Evolutionary conservation across 1,284 basidiomycete genomes (phyloP), one percentile per base, ranked within the genome.

Genomic region (Hypsizygus ulmarius): DNA sequence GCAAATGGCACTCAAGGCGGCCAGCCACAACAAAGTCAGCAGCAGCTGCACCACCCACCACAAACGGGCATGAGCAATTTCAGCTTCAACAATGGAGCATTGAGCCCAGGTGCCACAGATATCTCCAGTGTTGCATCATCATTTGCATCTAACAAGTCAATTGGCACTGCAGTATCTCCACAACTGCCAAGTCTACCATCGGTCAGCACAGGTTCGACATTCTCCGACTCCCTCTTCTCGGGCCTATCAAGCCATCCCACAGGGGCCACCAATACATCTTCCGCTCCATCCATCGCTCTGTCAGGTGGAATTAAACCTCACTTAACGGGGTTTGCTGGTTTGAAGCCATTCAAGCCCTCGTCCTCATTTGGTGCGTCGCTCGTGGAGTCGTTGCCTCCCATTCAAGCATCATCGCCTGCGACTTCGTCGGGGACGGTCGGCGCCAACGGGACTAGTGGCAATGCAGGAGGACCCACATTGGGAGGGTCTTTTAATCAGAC

Each of bases 261-360:
- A 0, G 75, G 75, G 10, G 61, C 70, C 5, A 75, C 75, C 0
- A 63, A 64, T 10, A 62, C 68, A 25, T 66, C 73, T 36, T 55
- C 49, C 6, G 53, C 59, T 12, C 53, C 64, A 3, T 58, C 68
- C 15, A 54, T 54, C 5, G 52, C 66, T 14, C 49, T 59, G 9
- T 45, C 60, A n/a, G 43, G 64, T 15, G 66, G 74, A 5, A 56
- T 94, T 5, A 81, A 84, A 59, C 71, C 89, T 0, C 93, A 97
- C 59, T 64, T 74, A 32, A 97, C 94, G 1, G 94, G 94, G 1
- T 91, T 87, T 57, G 73, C 77, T 19, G 88, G 86, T 1, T 70
- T 97, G 55, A 94, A 92, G 66, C 78, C 90, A 1, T 97, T 97
- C 79, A 93, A 95, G 65, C 94, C 94, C 1, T 82, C 88, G 0